These are phyloP conservation scores for Talaromyces borbonicus DNA, from an alignment of 495 filamentous ascomycete species.

Conservation along the genomic window DNA sequence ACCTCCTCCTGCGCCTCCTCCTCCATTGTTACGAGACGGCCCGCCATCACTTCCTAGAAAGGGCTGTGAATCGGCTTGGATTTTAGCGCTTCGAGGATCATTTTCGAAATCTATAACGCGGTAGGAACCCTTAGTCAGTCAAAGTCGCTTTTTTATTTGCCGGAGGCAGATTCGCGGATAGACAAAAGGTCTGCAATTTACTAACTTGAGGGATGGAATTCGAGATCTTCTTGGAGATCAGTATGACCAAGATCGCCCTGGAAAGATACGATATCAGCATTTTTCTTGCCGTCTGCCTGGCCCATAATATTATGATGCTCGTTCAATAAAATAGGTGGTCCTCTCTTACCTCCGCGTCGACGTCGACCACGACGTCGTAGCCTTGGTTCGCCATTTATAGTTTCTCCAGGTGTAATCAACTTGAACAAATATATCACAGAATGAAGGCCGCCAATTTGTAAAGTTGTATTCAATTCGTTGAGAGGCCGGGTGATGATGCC, in stretches of 20 bases:
- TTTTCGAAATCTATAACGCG: constrained; percentile 45
- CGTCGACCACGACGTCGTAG: constrained; percentile 96
- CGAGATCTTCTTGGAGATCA: constrained; percentile 95
- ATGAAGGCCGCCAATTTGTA: no score
- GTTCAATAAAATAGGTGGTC: neutral
- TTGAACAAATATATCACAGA: no score
- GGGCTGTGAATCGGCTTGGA: constrained; percentile 45
- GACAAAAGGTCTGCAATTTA: no score
- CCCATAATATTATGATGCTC: neutral
- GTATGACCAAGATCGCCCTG: constrained; percentile 97
- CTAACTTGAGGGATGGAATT: constrained; percentile 90
- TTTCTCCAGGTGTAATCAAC: no score
- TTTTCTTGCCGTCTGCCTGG: no score
- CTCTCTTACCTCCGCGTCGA: constrained; percentile 79
- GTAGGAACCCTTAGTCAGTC: no score
- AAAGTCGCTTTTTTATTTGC: neutral
- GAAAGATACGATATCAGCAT: neutral
- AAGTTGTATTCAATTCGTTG: no score
- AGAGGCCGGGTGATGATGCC: no score
- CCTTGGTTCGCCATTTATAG: constrained; percentile 66
- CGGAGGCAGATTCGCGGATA: no score
- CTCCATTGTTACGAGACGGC: constrained; percentile 17
- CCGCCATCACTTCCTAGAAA: constrained; percentile 51
- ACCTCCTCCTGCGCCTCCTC: constrained; percentile 21
- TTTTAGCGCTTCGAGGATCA: constrained; percentile 45